A percentile compares a stretch with the other conserved stretches of the same genome.
Evolutionary conservation across 75 land plant species (phyloP).

Genomic region (Cunninghamia lanceolata): DNA sequence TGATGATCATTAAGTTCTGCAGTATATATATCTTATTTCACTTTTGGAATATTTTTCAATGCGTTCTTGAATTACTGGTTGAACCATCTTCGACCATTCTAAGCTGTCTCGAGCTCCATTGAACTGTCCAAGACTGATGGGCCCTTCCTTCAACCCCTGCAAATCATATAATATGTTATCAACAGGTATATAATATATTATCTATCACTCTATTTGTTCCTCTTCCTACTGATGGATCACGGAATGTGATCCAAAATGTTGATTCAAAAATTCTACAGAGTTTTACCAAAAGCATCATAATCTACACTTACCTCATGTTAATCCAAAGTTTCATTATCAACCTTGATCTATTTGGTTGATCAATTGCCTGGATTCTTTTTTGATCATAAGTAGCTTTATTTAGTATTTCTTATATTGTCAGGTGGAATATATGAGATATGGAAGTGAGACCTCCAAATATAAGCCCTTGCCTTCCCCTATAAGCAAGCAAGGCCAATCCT

Average conservation of each 20-base stretch:
- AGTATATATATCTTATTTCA: constrained; percentile 90
- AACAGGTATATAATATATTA: constrained; percentile 90
- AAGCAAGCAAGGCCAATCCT: not conserved
- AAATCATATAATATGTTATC: constrained; percentile 92
- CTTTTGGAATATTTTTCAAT: constrained; percentile 89
- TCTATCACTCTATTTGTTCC: too few relatives aligned
- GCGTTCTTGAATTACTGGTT: constrained; percentile 95
- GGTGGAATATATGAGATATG: not conserved
- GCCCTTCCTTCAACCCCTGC: constrained; percentile 97
- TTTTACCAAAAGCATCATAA: too few relatives aligned
- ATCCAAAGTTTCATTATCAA: not conserved
- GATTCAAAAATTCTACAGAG: too few relatives aligned
- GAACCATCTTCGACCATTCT: constrained; percentile 90
- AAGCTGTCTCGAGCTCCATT: constrained; percentile 54
- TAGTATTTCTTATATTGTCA: not conserved
- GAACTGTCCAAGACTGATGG: constrained; percentile 86
- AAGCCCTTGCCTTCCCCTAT: not conserved
- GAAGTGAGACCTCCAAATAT: not conserved
- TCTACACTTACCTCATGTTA: too few relatives aligned
- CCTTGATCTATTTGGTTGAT: not conserved
- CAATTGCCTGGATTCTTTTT: not conserved
- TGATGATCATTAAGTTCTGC: constrained; percentile 78
- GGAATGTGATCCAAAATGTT: too few relatives aligned
- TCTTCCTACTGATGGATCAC: too few relatives aligned
- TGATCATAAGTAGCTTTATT: not conserved